Evolutionary conservation across 768 basidiomycete species (phyloP), one percentile per base, ranked within the genome.

Genomic region (Macrolepiota fuliginosa): DNA sequence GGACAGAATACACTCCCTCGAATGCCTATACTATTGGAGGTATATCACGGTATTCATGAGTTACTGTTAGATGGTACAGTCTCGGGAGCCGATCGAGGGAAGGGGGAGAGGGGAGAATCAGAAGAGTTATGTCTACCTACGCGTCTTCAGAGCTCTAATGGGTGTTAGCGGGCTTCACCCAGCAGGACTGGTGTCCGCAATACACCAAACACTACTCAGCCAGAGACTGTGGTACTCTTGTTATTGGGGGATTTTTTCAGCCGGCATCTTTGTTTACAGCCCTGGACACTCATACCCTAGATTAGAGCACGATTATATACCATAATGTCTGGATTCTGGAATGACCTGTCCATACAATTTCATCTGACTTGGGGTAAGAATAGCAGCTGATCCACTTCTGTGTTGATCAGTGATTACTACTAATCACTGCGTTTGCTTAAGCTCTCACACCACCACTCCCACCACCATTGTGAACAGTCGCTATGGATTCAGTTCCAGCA

Each of bases 31-130:
- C 79, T 92, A 29, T 68, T 81, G 6, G 73, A 81, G 51, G 79
- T 90, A 12, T 89, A 89, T 66, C 77, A 76, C 15, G 83, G 80
- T n/a, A 77, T 91, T 29, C 85, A 88, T 61, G 76, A 82, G 3
- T 64, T 71, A 1, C 64, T 84, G 54, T 64, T 70, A 54, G 37
- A 54, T 15, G 56, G 42, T 54, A 32, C 7, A 32, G 29, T 32
- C 29, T 53, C 35, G 22, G n/a, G 54, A 62, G 45, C 12, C 29
- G 37, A n/a, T 19, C 25, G 15, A 25, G n/a, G 39, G 37, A 25
- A n/a, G 25, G 3, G 47, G 7, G 57, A 36, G 29, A 12, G 25
- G 22, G 24, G 17, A 7, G 5, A 19, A 5, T 7, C 7, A 19
- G 42, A 45, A 9, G 42, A 19, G 42, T 45, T 3, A 19, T 15